These are phyloP conservation scores for Vitis hybrid DNA, from an alignment of 177 flowering plant species.

Conservation along the genomic window DNA sequence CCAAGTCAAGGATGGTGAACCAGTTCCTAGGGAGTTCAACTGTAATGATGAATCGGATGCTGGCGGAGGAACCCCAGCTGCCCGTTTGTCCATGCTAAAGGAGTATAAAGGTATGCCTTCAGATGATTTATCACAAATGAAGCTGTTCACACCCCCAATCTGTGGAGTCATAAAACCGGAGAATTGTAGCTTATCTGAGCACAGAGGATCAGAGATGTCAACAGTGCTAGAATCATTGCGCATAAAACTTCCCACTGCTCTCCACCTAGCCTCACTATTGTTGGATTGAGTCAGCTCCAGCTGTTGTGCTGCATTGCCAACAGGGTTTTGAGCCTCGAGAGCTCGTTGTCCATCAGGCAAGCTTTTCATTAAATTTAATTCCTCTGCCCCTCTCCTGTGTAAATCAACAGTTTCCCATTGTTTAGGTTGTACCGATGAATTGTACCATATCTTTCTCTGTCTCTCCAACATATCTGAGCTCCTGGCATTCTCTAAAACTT, in stretches of 20 bases:
- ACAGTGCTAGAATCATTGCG: conserved; percentile 34
- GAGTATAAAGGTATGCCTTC: conserved; percentile 95
- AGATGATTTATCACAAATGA: conserved; percentile 64
- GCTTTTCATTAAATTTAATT: conserved; percentile 38
- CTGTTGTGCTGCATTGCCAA: conserved; percentile 23
- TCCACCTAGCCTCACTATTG: conserved; percentile 46
- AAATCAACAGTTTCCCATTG: conserved; percentile 48
- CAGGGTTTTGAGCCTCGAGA: conserved; percentile 32
- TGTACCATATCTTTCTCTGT: conserved; percentile 98
- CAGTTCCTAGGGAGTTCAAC: conserved; percentile 49
- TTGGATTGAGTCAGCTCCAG: conserved; percentile 31
- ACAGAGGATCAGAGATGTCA: conserved; percentile 49
- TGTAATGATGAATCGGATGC: conserved; percentile 62
- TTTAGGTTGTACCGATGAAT: conserved; percentile 51
- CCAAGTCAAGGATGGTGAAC: conserved; percentile 79
- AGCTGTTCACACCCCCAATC: conserved; percentile 56
- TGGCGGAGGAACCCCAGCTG: conserved; percentile 38
- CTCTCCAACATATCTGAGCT: conserved; percentile 95
- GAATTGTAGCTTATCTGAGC: conserved; percentile 76
- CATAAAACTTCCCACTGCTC: conserved; percentile 43
- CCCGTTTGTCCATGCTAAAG: conserved; percentile 68
- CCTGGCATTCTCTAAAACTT: conserved; percentile 70
- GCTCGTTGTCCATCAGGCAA: conserved; percentile 54
- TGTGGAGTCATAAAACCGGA: conserved; percentile 85
- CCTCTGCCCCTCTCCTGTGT: conserved; percentile 41